A percentile compares a stretch with the other conserved stretches of the same genome.
These are phyloP conservation scores for Beauveria medogensis DNA, from an alignment of 2,329 filamentous ascomycete species.

Conservation along the genomic window DNA sequence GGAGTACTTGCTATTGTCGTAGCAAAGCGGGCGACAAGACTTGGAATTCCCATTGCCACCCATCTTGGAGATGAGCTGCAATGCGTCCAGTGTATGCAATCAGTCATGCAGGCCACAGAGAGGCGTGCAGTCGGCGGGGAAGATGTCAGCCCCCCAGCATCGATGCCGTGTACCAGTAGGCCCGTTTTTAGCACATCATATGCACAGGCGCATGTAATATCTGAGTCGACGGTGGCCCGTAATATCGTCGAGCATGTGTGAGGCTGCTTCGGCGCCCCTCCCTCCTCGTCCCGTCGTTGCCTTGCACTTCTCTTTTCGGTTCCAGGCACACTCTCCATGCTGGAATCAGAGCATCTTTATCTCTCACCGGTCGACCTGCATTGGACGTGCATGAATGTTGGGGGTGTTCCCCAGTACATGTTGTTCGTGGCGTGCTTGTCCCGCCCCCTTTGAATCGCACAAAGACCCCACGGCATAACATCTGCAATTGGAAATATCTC, in stretches of 20 bases:
- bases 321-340: not conserved
- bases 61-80: not conserved
- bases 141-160: not conserved
- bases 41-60: no score
- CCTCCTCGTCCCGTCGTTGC: not conserved
- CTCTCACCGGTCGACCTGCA: not conserved
- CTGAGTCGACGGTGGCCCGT: not conserved
- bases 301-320: not conserved
- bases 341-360: not conserved
- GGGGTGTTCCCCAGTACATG: not conserved
- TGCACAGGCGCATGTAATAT: not conserved
- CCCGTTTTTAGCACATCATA: slow-evolving; percentile 1
- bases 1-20: not conserved
- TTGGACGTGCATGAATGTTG: not conserved
- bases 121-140: not conserved
- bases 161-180: not conserved
- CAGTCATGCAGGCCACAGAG: slow-evolving; percentile 1
- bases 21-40: no score
- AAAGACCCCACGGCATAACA: not conserved
- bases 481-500: slow-evolving; percentile 2
- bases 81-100: not conserved
- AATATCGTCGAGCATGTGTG: not conserved
- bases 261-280: not conserved
- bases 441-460: not conserved
- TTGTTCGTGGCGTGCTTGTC: not conserved